phyloP scores from a whole-genome alignment of 768 basidiomycete genomes.

The Trametes cinnabarina region DNA sequence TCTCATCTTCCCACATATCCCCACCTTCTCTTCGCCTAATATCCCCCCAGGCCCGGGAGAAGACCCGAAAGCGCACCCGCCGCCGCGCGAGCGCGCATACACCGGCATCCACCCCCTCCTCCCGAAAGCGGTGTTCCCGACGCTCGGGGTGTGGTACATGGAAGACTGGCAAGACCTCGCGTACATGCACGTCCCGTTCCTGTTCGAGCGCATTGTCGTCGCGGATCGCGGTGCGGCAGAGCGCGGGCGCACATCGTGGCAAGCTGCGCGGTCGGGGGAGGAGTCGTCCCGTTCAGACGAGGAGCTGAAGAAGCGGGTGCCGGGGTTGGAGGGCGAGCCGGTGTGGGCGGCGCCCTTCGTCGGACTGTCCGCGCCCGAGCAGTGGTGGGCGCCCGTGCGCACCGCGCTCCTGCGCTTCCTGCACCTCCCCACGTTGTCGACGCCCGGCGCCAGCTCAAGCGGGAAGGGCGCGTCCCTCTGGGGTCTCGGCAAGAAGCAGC shows the following conservation, averaged over 20 bases:
- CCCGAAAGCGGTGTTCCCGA: constrained; percentile 26
- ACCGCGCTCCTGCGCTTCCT: constrained; percentile 37
- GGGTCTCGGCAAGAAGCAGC: constrained; percentile 22
- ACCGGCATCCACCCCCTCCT: constrained; percentile 64
- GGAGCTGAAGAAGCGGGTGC: constrained; percentile 20
- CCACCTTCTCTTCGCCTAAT: constrained; percentile 50
- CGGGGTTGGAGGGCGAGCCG: constrained; percentile 33
- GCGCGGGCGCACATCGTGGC: constrained; percentile 28
- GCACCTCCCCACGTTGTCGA: constrained; percentile 24
- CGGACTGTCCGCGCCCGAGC: constrained; percentile 40
- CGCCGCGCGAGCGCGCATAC: constrained; percentile 43
- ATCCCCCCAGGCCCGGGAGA: constrained; percentile 27
- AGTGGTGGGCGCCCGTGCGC: constrained; percentile 65
- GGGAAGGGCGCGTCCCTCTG: constrained; percentile 35
- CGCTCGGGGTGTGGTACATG: constrained; percentile 47
- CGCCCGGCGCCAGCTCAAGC: constrained; percentile 45
- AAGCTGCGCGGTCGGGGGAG: not conserved
- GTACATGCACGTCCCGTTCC: constrained; percentile 63
- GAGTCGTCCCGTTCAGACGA: not conserved
- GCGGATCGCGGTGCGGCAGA: constrained; percentile 71
- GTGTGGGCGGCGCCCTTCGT: constrained; percentile 44
- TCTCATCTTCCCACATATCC: constrained; percentile 69
- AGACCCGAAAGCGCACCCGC: constrained; percentile 26
- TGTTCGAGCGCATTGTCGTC: constrained; percentile 74
- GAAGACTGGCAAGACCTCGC: constrained; percentile 80